These are phyloP conservation scores for Cyanidiococcus yangmingshanensis DNA, from an alignment of 23 red algal genomes.

Conservation along the genomic window DNA sequence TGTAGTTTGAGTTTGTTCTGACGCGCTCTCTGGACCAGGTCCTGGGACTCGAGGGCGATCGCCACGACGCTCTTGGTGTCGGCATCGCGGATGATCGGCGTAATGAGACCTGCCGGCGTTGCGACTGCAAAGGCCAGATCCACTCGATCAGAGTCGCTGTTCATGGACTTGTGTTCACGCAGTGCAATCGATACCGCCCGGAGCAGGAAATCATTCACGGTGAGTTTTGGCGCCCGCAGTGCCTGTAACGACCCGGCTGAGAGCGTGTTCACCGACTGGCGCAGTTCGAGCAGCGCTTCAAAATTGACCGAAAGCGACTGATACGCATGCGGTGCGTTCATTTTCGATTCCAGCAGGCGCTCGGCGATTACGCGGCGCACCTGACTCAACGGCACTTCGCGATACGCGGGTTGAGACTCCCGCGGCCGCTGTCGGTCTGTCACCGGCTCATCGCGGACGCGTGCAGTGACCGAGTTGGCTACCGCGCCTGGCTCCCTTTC, in stretches of 20 bases:
- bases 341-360: constrained; percentile 80
- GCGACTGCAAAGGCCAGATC: neutral
- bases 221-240: constrained; percentile 45
- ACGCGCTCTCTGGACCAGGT: constrained; percentile 63
- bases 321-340: constrained; percentile 84
- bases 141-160: neutral
- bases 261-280: constrained; percentile 43
- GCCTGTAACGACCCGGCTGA: constrained; percentile 29
- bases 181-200: constrained; percentile 79
- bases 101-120: constrained; percentile 50
- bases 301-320: constrained; percentile 42
- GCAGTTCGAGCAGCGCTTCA: constrained; percentile 58
- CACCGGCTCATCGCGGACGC: neutral
- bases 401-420: neutral
- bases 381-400: neutral
- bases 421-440: neutral
- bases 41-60: constrained; percentile 62
- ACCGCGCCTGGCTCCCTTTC: neutral
- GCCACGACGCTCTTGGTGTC: constrained; percentile 69
- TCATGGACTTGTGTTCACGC: constrained; percentile 17
- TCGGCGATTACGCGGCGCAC: constrained; percentile 40
- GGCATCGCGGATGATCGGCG: constrained; percentile 77
- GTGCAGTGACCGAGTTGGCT: neutral
- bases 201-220: constrained; percentile 96
- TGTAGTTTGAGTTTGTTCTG: constrained; percentile 61